Base-by-base conservation (phyloP, 768 basidiomycete species). In the Phallus indusiatus region DNA sequence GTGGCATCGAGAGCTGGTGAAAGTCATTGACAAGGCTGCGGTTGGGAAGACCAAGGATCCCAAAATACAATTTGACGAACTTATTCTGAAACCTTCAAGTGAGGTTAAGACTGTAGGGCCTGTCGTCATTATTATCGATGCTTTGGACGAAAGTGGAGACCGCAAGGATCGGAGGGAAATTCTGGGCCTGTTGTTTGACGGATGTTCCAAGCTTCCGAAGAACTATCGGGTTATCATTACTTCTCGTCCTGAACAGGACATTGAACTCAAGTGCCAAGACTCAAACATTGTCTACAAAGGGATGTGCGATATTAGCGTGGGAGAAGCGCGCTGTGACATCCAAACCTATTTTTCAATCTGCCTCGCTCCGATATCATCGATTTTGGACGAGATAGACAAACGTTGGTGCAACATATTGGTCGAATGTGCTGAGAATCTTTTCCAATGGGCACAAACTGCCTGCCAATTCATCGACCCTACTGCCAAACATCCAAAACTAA, bases 161-260 rank as follows among this genome's bases (percentile, higher is more conserved):
- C n/a, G n/a, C n/a, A n/a, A n/a, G n/a, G n/a, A n/a, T n/a, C n/a
- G n/a, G n/a, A n/a, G n/a, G n/a, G 22, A 50, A 5, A 54, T 73
- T 4, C 63, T 73, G 20, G 16, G 18, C 12, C 47, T 72, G 7
- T 21, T 72, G 37, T 54, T 61, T n/a, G 42, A 42, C n/a, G 49
- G 36, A 46, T 47, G 54, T 4, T 37, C 62, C 2, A 48, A 53
- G 6, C 51, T 70, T 4, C 69, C 71, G 5, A 16, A 34, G 1
- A 65, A 65, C 55, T 63, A 70, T 54, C 63, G 65, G 18, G 60
- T 70, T 35, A 46, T 70, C 3, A 50, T 70, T 42, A 71, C 71
- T 4, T 47, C 63, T 42, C 71, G 68, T 11, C 65, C 67, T 1
- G 68, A 72, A 22, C 61, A 53, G 8, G 68, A 70, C n/a, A 37